phyloP scores from a whole-genome alignment of 108 stramenopile species.

The Bacterosira constricta region DNA sequence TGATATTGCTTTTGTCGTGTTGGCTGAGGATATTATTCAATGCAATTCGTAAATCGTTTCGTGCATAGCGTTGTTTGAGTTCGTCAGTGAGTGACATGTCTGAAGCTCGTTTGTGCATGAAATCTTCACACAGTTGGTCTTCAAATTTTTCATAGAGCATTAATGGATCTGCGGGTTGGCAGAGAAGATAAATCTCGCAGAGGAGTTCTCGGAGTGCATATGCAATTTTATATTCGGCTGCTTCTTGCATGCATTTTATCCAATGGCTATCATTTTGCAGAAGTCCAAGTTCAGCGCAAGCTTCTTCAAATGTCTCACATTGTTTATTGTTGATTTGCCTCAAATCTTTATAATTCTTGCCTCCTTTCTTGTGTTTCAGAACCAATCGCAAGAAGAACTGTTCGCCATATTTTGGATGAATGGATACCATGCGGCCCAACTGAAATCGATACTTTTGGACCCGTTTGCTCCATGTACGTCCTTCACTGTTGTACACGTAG shows the following conservation, averaged over 20 bases:
- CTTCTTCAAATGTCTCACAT: not conserved
- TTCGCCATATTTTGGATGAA: slow-evolving; percentile 4
- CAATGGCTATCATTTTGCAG: slow-evolving; percentile 2
- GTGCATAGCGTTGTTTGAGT: too few species aligned
- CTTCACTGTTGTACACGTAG: too few species aligned
- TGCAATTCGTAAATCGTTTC: too few species aligned
- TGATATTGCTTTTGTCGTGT: too few species aligned
- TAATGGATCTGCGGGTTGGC: slow-evolving; percentile 5
- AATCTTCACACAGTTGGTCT: too few species aligned
- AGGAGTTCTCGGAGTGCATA: not conserved
- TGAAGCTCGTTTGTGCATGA: too few species aligned
- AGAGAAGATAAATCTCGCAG: not conserved
- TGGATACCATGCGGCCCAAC: slow-evolving; percentile 10
- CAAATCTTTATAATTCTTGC: slow-evolving; percentile 1
- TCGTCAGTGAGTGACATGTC: too few species aligned
- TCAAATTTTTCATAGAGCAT: too few species aligned
- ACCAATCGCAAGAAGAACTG: not conserved
- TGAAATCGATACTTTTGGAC: too few species aligned
- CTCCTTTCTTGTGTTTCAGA: slow-evolving; percentile 3
- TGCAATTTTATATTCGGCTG: too few species aligned
- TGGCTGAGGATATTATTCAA: too few species aligned
- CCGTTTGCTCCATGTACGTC: too few species aligned
- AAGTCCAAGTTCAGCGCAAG: not conserved
- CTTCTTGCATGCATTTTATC: not conserved
- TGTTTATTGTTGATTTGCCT: not conserved